Percentiles rank a stretch among this genome's conserved stretches.
Evolutionary conservation across 1,284 basidiomycete species (phyloP).

Genomic region (Takashimella tepidaria): DNA sequence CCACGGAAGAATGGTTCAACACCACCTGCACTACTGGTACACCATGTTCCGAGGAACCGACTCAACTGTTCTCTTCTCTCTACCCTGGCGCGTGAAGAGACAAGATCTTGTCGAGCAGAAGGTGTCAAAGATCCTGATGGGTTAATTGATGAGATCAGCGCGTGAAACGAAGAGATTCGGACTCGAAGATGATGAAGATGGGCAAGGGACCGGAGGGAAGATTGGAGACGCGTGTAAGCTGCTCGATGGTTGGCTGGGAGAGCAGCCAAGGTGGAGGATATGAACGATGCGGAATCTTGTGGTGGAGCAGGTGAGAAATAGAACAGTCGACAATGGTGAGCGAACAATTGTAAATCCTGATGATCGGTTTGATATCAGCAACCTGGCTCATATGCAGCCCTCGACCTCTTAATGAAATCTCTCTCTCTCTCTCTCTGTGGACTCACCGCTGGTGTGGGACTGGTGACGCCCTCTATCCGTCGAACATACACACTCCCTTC

Average conservation of each 20-base stretch:
- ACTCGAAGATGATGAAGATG: constrained; percentile 41
- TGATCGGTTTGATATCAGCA: not conserved
- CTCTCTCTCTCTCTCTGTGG: too few species aligned
- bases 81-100: constrained; percentile 15
- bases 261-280: constrained; percentile 33
- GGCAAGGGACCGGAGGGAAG: constrained; percentile 35
- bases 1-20: constrained; percentile 44
- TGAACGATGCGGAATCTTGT: constrained; percentile 27
- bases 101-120: constrained; percentile 23
- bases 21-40: constrained; percentile 25
- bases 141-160: constrained; percentile 31
- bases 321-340: constrained; percentile 38
- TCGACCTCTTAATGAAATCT: too few species aligned
- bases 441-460: constrained; percentile 25
- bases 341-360: constrained; percentile 37
- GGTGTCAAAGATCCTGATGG: constrained; percentile 33
- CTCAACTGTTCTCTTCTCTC: constrained; percentile 31
- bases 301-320: constrained; percentile 32
- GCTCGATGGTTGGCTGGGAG: constrained; percentile 38
- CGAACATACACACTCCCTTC: constrained; percentile 26
- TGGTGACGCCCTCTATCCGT: constrained; percentile 21
- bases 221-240: constrained; percentile 39
- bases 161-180: constrained; percentile 40
- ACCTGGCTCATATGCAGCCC: too few species aligned
- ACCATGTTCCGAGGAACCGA: constrained; percentile 35